A percentile compares a stretch with the other conserved stretches of the same genome.
phyloP scores from a whole-genome alignment of 2,329 filamentous ascomycete genomes.

The Zalaria sp. region DNA sequence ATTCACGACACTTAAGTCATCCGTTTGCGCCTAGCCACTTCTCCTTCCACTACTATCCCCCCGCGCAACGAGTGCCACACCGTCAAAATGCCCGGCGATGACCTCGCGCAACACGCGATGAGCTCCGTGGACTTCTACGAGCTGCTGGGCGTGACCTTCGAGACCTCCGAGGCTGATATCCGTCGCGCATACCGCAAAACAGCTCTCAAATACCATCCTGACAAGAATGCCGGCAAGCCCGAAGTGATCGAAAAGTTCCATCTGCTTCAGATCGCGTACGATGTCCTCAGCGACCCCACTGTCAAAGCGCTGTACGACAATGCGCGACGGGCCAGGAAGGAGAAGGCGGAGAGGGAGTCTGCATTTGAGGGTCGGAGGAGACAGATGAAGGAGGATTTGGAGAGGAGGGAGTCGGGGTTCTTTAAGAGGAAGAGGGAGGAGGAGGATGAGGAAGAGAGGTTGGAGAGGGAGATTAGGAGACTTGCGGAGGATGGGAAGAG shows the following conservation, averaged over 20 bases:
- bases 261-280: conserved; percentile 70
- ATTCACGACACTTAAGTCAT: too few relatives aligned
- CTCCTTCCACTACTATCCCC: too few relatives aligned
- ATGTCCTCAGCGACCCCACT: conserved; percentile 59
- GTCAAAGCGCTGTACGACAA: conserved; percentile 68
- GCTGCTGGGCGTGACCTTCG: conserved; percentile 52
- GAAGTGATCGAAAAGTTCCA: conserved; percentile 71
- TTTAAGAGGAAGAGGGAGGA: conserved; percentile 32
- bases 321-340: conserved; percentile 54
- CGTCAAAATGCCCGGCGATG: conserved; percentile 12
- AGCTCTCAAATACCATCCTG: conserved; percentile 83
- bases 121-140: conserved; percentile 56
- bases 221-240: conserved; percentile 59
- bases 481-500: conserved; percentile 36
- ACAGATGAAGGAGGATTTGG: conserved; percentile 74
- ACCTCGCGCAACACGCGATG: conserved; percentile 27
- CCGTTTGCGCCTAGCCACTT: too few relatives aligned
- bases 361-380: conserved; percentile 59
- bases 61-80: too few relatives aligned
- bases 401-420: conserved; percentile 50
- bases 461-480: conserved; percentile 35
- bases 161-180: conserved; percentile 56
- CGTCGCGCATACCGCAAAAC: conserved; percentile 73
- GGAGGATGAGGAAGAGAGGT: conserved; percentile 40
- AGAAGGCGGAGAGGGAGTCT: conserved; percentile 56